These are phyloP conservation scores for Leptographium flavum DNA, from an alignment of 2,329 filamentous ascomycete genomes.

Conservation along the genomic window DNA sequence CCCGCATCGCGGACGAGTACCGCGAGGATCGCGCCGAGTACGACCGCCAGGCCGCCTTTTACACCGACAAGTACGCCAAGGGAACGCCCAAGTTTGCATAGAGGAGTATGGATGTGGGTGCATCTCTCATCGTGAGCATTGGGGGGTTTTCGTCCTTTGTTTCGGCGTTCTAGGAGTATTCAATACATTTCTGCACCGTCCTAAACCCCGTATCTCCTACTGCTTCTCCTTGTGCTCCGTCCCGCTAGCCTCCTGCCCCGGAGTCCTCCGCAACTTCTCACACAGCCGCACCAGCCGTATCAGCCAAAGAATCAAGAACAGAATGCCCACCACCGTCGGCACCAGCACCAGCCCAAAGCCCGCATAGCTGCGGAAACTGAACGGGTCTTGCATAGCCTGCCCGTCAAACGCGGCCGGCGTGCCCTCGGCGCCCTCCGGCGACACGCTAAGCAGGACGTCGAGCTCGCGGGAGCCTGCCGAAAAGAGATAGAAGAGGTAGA, in stretches of 20 bases:
- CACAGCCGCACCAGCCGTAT: slow-evolving; percentile 7
- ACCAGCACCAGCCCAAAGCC: not conserved
- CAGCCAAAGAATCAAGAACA: not conserved
- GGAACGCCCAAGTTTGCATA: slow-evolving; percentile 12
- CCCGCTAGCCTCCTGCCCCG: too few species aligned
- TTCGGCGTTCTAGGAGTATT: too few species aligned
- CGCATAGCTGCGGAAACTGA: not conserved
- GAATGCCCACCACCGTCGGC: not conserved
- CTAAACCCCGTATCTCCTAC: too few species aligned
- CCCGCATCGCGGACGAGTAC: slow-evolving; percentile 74
- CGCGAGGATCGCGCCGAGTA: slow-evolving; percentile 53
- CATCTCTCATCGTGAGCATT: too few species aligned
- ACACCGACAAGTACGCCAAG: slow-evolving; percentile 59
- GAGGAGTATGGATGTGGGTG: too few species aligned
- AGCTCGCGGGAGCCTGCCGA: not conserved
- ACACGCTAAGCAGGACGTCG: not conserved
- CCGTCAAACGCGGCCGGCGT: not conserved
- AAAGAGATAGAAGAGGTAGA: not conserved
- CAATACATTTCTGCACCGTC: too few species aligned
- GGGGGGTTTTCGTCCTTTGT: too few species aligned
- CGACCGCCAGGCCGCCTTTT: slow-evolving; percentile 60
- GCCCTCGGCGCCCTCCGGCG: not conserved
- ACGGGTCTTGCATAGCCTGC: not conserved
- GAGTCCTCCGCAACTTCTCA: not conserved
- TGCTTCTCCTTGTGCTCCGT: too few species aligned